phyloP scores from a whole-genome alignment of 352 stramenopile genomes.

The Phytopythium helicoides region DNA sequence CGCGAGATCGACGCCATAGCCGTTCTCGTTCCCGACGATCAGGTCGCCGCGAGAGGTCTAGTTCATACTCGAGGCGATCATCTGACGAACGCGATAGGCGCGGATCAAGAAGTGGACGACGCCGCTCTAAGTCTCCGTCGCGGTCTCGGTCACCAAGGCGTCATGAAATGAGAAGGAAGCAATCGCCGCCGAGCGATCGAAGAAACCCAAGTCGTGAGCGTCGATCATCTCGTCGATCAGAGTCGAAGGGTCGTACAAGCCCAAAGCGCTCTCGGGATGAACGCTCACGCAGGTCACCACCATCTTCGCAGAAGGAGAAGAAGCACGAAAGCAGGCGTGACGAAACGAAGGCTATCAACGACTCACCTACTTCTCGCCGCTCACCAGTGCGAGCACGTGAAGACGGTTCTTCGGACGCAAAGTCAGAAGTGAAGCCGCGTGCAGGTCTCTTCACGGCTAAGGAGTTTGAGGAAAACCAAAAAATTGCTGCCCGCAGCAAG shows the following conservation, averaged over 20 bases:
- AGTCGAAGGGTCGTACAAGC: background rate
- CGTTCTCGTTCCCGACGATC: background rate
- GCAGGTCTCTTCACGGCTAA: slow-evolving; percentile 65
- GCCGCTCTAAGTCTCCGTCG: background rate
- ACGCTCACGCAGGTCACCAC: slow-evolving; percentile 4
- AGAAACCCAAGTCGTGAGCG: background rate
- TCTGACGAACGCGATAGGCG: background rate
- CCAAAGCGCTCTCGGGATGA: background rate
- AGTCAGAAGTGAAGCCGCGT: background rate
- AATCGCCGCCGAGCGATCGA: too few relatives aligned
- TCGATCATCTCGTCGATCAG: too few relatives aligned
- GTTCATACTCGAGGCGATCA: background rate
- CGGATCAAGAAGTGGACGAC: background rate
- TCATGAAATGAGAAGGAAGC: too few relatives aligned
- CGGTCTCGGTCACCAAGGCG: too few relatives aligned
- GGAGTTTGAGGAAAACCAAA: slow-evolving; percentile 63
- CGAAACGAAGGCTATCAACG: slow-evolving; percentile 23
- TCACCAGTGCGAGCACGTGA: too few relatives aligned
- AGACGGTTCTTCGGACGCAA: too few relatives aligned
- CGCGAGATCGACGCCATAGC: slow-evolving; percentile 7
- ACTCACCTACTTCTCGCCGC: too few relatives aligned
- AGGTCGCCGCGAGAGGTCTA: background rate
- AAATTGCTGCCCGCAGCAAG: slow-evolving; percentile 47
- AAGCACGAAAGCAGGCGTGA: slow-evolving; percentile 5
- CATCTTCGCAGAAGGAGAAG: too few relatives aligned